These are phyloP conservation scores for Hemileia vastatrix DNA, from an alignment of 1,284 basidiomycete species.

Conservation along the genomic window DNA sequence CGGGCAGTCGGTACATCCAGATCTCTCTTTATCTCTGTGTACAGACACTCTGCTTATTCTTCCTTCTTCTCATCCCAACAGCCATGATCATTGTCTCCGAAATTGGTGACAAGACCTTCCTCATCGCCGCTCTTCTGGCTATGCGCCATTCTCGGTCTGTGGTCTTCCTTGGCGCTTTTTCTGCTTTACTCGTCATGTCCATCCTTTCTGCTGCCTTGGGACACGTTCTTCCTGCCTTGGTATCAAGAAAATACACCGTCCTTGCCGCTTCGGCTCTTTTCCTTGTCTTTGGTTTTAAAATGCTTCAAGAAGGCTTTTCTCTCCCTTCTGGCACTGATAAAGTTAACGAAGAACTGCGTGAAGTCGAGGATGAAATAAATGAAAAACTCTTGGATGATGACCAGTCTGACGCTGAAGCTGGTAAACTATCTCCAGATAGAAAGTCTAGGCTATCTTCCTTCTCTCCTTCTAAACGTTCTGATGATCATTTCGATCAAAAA, in stretches of 20 bases:
- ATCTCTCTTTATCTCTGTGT: neutral
- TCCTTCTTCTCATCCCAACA: neutral
- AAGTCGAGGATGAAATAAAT: slow-evolving; percentile 42
- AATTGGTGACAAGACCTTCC: slow-evolving; percentile 90
- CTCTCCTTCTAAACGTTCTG: slow-evolving; percentile 2
- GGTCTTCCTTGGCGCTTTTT: slow-evolving; percentile 83
- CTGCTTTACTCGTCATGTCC: slow-evolving; percentile 83
- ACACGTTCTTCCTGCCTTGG: slow-evolving; percentile 67
- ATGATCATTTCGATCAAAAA: no score
- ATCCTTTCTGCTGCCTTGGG: slow-evolving; percentile 78
- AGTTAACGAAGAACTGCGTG: slow-evolving; percentile 44
- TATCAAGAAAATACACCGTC: slow-evolving; percentile 55
- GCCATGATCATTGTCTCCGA: slow-evolving; percentile 41
- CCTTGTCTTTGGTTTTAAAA: slow-evolving; percentile 20
- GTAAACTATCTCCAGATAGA: neutral
- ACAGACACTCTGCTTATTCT: neutral
- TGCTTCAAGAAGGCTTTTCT: slow-evolving; percentile 15
- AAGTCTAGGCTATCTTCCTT: neutral
- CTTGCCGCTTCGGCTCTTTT: slow-evolving; percentile 14
- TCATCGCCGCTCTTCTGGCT: slow-evolving; percentile 91
- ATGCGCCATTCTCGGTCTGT: slow-evolving; percentile 78
- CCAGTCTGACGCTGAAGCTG: slow-evolving; percentile 23
- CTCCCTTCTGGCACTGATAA: slow-evolving; percentile 40
- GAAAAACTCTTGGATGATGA: slow-evolving; percentile 48
- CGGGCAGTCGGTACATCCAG: slow-evolving; percentile 11